These are phyloP conservation scores for Chlorella sorokiniana DNA, from an alignment of 139 green algal genomes.

Conservation along the genomic window DNA sequence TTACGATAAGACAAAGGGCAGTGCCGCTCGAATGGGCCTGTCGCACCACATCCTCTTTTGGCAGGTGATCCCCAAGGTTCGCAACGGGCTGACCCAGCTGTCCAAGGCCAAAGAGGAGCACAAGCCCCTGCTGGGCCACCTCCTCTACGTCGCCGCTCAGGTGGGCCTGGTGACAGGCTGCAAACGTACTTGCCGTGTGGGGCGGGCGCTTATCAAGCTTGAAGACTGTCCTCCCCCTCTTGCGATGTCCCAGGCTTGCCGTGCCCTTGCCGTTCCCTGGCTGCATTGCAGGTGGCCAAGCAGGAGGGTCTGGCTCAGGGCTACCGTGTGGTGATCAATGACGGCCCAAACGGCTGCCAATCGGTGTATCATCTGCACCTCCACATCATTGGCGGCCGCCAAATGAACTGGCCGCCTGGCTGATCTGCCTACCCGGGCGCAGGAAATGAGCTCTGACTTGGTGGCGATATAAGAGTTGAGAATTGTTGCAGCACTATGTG, in stretches of 20 bases:
- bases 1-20: too few relatives aligned
- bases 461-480: too few relatives aligned
- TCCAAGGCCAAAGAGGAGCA: slow-evolving; percentile 77
- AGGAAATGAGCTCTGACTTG: background rate
- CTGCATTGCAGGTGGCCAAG: slow-evolving; percentile 35
- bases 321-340: slow-evolving; percentile 92
- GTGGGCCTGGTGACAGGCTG: slow-evolving; percentile 64
- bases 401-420: slow-evolving; percentile 81
- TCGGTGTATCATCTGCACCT: slow-evolving; percentile 92
- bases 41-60: slow-evolving; percentile 56
- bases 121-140: slow-evolving; percentile 87
- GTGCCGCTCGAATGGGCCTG: background rate
- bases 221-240: background rate
- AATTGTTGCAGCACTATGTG: too few relatives aligned
- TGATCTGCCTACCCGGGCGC: slow-evolving; percentile 39
- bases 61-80: slow-evolving; percentile 85
- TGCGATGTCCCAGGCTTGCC: background rate
- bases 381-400: slow-evolving; percentile 82
- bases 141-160: slow-evolving; percentile 85
- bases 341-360: slow-evolving; percentile 75
- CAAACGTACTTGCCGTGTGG: too few relatives aligned
- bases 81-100: slow-evolving; percentile 77
- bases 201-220: too few relatives aligned
- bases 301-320: slow-evolving; percentile 77
- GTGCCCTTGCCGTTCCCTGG: background rate